Percentiles rank a stretch among this genome's conserved stretches.
These are phyloP conservation scores for Ensete glaucum DNA, from an alignment of 176 grass and related monocot genomes.

Conservation along the genomic window DNA sequence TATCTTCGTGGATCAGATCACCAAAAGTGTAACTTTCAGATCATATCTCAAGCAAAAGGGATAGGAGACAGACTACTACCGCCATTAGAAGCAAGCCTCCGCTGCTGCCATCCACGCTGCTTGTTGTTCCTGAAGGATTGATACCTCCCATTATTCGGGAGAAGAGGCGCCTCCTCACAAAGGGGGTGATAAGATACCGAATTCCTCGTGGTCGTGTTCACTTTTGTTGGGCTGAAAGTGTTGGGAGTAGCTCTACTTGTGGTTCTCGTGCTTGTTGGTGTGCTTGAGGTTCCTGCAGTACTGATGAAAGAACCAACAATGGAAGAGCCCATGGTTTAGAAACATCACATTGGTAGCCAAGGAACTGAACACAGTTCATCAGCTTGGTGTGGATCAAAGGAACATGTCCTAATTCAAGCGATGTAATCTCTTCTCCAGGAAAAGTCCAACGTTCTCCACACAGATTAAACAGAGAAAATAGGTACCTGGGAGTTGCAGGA, in stretches of 20 bases:
- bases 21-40: not conserved
- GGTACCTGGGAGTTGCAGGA: slow-evolving; percentile 22
- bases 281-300: slow-evolving; percentile 13
- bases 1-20: not conserved
- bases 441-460: not conserved
- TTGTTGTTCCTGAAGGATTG: not conserved
- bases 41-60: not conserved
- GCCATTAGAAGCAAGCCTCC: slow-evolving; percentile 4
- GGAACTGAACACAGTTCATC: not conserved
- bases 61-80: not conserved
- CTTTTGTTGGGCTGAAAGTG: not conserved
- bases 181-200: not conserved
- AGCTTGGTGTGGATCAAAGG: no score
- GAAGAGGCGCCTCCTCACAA: no score
- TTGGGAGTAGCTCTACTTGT: not conserved
- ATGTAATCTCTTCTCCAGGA: not conserved
- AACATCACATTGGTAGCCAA: not conserved
- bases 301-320: not conserved
- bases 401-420: not conserved
- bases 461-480: not conserved
- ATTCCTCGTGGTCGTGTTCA: not conserved
- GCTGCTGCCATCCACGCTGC: not conserved
- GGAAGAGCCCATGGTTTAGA: no score
- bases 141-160: slow-evolving; percentile 5
- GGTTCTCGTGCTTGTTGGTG: not conserved